A percentile compares a stretch with the other conserved stretches of the same genome.
These are phyloP conservation scores for Viridothelium virens DNA, from an alignment of 495 filamentous ascomycete species.

Conservation along the genomic window DNA sequence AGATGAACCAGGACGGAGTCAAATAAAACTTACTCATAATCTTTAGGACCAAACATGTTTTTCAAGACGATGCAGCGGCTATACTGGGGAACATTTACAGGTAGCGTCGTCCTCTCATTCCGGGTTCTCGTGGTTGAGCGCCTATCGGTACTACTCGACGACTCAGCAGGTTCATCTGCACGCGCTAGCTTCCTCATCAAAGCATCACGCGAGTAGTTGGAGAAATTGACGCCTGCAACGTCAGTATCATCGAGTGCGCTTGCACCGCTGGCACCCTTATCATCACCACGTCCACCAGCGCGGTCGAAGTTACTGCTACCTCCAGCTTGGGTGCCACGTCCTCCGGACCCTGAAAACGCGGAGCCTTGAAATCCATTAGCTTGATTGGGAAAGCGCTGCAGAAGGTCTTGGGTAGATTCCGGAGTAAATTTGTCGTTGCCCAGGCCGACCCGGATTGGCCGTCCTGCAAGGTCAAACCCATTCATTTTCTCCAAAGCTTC, in stretches of 20 bases:
- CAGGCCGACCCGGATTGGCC: slow-evolving; percentile 96
- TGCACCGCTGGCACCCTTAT: slow-evolving; percentile 80
- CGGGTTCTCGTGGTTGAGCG: slow-evolving; percentile 45
- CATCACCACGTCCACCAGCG: slow-evolving; percentile 79
- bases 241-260: slow-evolving; percentile 98
- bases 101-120: slow-evolving; percentile 38
- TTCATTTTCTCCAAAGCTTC: slow-evolving; percentile 99
- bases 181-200: slow-evolving; percentile 96
- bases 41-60: slow-evolving; percentile 87
- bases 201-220: slow-evolving; percentile 94
- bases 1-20: not conserved
- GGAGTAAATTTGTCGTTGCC: slow-evolving; percentile 99
- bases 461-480: slow-evolving; percentile 95
- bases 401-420: slow-evolving; percentile 83
- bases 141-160: slow-evolving; percentile 59
- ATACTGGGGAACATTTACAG: slow-evolving; percentile 82
- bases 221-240: slow-evolving; percentile 97
- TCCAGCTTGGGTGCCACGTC: slow-evolving; percentile 78
- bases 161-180: slow-evolving; percentile 76
- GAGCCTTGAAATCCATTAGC: slow-evolving; percentile 80
- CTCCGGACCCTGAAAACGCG: slow-evolving; percentile 84
- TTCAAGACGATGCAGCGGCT: slow-evolving; percentile 89
- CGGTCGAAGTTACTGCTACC: slow-evolving; percentile 79
- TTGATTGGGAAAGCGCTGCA: slow-evolving; percentile 81
- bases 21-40: slow-evolving; percentile 54